Evolutionary conservation across 257 asterid genomes (phyloP), one percentile per base, ranked within the genome.

Genomic region (Marsdenia floribunda): DNA sequence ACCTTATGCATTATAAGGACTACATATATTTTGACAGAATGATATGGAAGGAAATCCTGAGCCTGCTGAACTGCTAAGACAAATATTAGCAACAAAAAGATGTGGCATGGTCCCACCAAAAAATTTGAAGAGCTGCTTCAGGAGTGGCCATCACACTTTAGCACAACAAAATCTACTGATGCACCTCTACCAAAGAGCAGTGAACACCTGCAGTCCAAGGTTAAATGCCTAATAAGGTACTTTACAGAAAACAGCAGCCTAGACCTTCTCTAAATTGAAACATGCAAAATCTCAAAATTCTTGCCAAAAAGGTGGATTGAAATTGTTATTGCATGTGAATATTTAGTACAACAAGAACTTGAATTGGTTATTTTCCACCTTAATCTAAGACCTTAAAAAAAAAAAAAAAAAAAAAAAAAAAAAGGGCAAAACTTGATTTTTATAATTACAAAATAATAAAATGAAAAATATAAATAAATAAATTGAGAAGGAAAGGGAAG

Each of bases 101-200:
- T 76, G 76, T 50, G 85, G 85, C 21, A 59, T 19, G 35, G 66
- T 65, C 73, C 86, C 81, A 3, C 80, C 82, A 72, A 76, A 80
- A n/a, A 66, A 78, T 75, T 68, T 75, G 90, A 49, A 82, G 68
- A 76, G 83, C 81, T 69, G 82, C 86, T 73, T 75, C 87, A 70
- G 85, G 77, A 24, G 87, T 58, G 44, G 87, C 86, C 92, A 87
- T 85, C 59, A 4, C 42, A 22, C 37, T 69, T 42, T 16, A 47
- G 14, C n/a, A 42, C 22, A 18, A 47, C 21, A 69, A 69, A 42
- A 29, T 21, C 24, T 5, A 47, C 4, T 53, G 35, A 18, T 38
- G 50, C 52, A 66, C 64, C 57, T 44, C 18, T 44, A 52, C 18
- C 24, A 18, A 16, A 53, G 22, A 52, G 19, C 26, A 52, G 29